Evolutionary conservation across 805 yeast genomes (phyloP), one percentile per base, ranked within the genome.

Genomic region (Candida saitoana): DNA sequence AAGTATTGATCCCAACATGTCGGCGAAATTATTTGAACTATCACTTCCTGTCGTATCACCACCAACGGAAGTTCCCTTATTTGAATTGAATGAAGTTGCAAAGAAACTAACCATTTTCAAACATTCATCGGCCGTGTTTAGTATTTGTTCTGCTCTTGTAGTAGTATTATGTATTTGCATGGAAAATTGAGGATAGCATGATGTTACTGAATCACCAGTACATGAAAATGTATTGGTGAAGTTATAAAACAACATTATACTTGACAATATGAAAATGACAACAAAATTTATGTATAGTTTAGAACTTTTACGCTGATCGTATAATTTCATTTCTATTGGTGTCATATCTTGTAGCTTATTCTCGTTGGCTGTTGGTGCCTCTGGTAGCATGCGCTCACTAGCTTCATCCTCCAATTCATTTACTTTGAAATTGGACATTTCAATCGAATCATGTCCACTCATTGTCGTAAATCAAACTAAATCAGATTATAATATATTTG

Each of bases 151-250:
- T 19, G 75, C 69, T n/a, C 56, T 52, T 2, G 59, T 52, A 2
- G 70, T 54, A 29, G 62, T 60, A 40, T 67, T 70, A 12, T 59
- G 55, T 34, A 71, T 58, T 36, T 67, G 67, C 17, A 77, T 51
- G 17, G 67, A 65, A 18, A 67, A 54, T 36, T 72, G 77, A 0
- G 82, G 77, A 22, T 64, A 40, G 48, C 78, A 74, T 8, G 22
- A 55, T 20, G 33, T 33, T 4, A 53, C 50, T 2, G 59, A 43
- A 19, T 47, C 44, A 5, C 54, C 50, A 27, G 60, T 47, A 45
- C 78, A 74, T 1, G 76, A 49, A 32, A 54, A 45, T 29, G 52
- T 48, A 7, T 48, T 47, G 5, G 57, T 22, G 5, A 54, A 39
- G 9, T 50, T 45, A 12, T 50, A 38, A 4, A 59, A 36, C 4